Evolutionary conservation across 2,329 filamentous ascomycete genomes (phyloP).

Genomic region (Hansfordia pulvinata): DNA sequence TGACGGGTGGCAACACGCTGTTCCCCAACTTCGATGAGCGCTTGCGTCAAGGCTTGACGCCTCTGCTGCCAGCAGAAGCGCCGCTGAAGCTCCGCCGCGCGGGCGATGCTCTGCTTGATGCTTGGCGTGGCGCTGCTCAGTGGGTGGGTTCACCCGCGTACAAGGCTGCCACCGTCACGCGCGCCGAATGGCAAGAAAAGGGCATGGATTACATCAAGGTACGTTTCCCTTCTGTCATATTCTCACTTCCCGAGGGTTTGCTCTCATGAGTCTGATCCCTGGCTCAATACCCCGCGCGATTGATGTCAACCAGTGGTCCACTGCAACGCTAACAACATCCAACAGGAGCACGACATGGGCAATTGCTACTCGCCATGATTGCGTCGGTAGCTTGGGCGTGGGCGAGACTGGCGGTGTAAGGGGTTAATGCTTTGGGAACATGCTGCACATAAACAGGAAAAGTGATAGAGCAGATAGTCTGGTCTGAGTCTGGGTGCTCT

Average conservation of each 20-base stretch:
- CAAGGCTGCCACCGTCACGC: constrained; percentile 54
- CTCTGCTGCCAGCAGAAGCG: constrained; percentile 56
- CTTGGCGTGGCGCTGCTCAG: constrained; percentile 82
- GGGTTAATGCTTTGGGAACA: too few species aligned
- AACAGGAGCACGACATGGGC: too few species aligned
- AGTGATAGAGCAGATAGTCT: too few species aligned
- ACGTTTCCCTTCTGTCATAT: constrained; percentile 12
- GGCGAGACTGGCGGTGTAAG: too few species aligned
- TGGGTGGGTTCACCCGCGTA: constrained; percentile 58
- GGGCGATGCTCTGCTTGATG: constrained; percentile 65
- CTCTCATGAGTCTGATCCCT: neutral
- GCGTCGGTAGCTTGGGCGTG: too few species aligned
- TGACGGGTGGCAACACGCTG: constrained; percentile 85
- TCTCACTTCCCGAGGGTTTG: constrained; percentile 3
- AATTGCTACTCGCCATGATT: too few species aligned
- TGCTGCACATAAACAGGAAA: too few species aligned
- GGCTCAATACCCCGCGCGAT: too few species aligned
- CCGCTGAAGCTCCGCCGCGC: constrained; percentile 61
- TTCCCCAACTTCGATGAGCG: constrained; percentile 81
- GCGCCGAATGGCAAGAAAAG: constrained; percentile 82
- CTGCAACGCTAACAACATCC: too few species aligned
- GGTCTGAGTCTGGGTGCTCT: too few species aligned
- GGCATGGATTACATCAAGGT: constrained; percentile 89
- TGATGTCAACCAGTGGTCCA: too few species aligned
- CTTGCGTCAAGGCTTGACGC: constrained; percentile 56